Conservation (phyloP, 441 rosid genomes). For the Geranium incanum region DNA sequence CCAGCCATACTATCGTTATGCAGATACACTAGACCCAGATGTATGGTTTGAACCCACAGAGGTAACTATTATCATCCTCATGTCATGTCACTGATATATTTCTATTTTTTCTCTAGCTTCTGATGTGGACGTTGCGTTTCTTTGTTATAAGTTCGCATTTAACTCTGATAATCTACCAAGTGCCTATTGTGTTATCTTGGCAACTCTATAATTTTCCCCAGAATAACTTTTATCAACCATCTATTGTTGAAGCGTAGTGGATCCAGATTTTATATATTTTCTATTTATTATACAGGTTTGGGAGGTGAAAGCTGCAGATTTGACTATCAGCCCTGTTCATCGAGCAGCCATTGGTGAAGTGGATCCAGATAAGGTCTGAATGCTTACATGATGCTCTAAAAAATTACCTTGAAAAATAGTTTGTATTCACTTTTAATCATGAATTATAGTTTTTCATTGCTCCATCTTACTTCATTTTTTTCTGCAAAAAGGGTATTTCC, state of each 20-base stretch:
- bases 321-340: constrained; percentile 85
- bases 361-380: constrained; percentile 65
- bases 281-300: constrained; percentile 48
- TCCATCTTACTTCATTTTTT: constrained; percentile 4
- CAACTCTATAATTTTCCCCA: neutral
- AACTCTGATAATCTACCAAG: neutral
- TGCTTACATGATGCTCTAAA: neutral
- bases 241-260: neutral
- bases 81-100: neutral
- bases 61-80: constrained; percentile 37
- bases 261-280: neutral
- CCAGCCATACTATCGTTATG: constrained; percentile 69
- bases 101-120: neutral
- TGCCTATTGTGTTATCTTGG: neutral
- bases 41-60: constrained; percentile 90
- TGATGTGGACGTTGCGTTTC: neutral
- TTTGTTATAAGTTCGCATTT: neutral
- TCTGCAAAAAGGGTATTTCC: constrained; percentile 57
- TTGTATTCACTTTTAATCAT: neutral
- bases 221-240: neutral
- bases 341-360: constrained; percentile 77
- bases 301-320: constrained; percentile 98
- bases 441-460: neutral
- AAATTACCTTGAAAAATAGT: neutral
- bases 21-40: constrained; percentile 63